These are phyloP conservation scores for Acanthochlamys bracteata DNA, from an alignment of 106 monocot species.

Conservation along the genomic window DNA sequence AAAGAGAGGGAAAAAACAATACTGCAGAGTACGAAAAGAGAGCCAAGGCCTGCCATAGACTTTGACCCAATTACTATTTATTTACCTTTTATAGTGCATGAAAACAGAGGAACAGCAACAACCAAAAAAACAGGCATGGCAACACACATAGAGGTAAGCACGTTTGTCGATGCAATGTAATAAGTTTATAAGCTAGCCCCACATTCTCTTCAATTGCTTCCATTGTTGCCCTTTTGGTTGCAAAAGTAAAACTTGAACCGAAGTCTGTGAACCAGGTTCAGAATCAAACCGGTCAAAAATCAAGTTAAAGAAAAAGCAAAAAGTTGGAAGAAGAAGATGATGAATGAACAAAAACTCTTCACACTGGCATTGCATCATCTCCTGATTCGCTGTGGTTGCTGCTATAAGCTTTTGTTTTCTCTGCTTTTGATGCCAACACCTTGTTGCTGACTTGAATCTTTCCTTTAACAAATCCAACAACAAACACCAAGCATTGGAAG, in stretches of 20 bases:
- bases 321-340: too few relatives aligned
- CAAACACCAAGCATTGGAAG: not conserved
- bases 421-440: slow-evolving; percentile 25
- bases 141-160: slow-evolving; percentile 1
- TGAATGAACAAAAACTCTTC: slow-evolving; percentile 6
- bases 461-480: slow-evolving; percentile 15
- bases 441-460: not conserved
- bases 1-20: slow-evolving; percentile 1
- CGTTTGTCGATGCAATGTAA: slow-evolving; percentile 2
- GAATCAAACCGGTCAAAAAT: not conserved
- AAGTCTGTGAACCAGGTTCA: slow-evolving; percentile 4
- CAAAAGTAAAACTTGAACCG: not conserved
- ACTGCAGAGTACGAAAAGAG: slow-evolving; percentile 18
- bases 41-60: slow-evolving; percentile 23
- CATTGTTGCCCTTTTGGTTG: slow-evolving; percentile 7
- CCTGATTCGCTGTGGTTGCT: slow-evolving; percentile 4
- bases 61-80: slow-evolving; percentile 34
- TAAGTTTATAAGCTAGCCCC: not conserved
- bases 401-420: slow-evolving; percentile 14
- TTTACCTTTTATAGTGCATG: too few relatives aligned
- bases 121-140: not conserved
- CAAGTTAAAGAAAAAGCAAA: not conserved
- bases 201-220: not conserved
- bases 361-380: slow-evolving; percentile 3
- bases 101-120: too few relatives aligned